Base-by-base conservation (phyloP, 352 stramenopile species). In the Phytopythium kandeliae region DNA sequence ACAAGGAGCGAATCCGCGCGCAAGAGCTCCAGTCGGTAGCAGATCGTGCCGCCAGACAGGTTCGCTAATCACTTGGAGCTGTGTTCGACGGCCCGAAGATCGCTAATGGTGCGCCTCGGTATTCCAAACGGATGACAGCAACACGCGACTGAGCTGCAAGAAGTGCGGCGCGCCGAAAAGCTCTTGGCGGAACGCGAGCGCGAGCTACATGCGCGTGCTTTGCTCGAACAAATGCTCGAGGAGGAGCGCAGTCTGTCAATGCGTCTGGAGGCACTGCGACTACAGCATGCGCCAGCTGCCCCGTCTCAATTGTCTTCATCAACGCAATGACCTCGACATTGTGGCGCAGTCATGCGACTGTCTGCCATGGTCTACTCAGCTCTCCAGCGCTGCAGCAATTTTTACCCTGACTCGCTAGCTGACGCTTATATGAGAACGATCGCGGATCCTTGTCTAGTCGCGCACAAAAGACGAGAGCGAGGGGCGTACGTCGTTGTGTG, bases 181-280 rank as follows among this genome's bases (percentile, higher is more conserved):
- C 34, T 84, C 8, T 40, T 58, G 10, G 24, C 52, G 7, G 76
- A 87, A 43, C 68, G 66, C 38, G 34, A 65, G 26, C 71, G 66
- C 10, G 69, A 85, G 30, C 57, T 70, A 21, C 53, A 79, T 26
- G 74, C 70, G 1, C 51, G 63, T 30, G 33, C 45, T 22, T 38
- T 72, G 38, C 54, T 87, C 10, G 43, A 75, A 17, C 61, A 67
- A 38, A 78, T 87, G 60, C 63, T 63, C 12, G 60, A 87, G 25
- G 76, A 87, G 50, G 76, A 87, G 57, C 71, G 63, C 31, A 80
- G 77, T 45, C 34, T 85, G 22, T 38, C 58, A 25, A 33, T 87
- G 15, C 69, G 76, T 22, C 44, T 87, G 22, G 67, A 87, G 47
- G 74, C 73, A 21, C 71, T 87, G 30, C 60, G 68, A 30, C 62